These are phyloP conservation scores for Leishmania arabica DNA, from an alignment of 208 protist genomes.

Conservation along the genomic window DNA sequence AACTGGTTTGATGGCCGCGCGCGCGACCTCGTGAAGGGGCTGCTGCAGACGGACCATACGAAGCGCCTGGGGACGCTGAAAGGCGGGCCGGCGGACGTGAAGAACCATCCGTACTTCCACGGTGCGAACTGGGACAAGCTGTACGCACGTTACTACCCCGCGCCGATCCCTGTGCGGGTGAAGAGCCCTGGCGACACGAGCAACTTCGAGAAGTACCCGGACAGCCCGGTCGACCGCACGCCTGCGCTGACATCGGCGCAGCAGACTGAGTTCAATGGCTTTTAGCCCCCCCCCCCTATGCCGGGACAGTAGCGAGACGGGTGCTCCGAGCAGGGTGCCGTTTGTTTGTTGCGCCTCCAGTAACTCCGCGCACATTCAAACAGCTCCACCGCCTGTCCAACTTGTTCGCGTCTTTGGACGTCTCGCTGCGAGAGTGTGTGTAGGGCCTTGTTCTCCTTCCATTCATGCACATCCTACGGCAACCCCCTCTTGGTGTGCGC, in stretches of 20 bases:
- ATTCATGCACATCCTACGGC: no score
- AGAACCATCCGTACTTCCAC: constrained; percentile 95
- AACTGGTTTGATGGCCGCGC: constrained; percentile 83
- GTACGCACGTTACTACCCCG: constrained; percentile 76
- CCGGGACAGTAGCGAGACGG: background rate
- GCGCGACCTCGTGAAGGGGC: constrained; percentile 80
- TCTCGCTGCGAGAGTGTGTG: background rate
- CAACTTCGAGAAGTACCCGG: constrained; percentile 90
- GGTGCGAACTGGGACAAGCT: constrained; percentile 94
- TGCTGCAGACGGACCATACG: constrained; percentile 89
- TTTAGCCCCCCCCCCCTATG: constrained; percentile 56
- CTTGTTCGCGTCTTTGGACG: background rate
- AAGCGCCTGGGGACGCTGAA: constrained; percentile 91
- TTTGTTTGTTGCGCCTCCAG: background rate
- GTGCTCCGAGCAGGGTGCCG: background rate
- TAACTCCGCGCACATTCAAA: background rate
- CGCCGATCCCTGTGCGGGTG: constrained; percentile 82
- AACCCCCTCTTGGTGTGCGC: background rate
- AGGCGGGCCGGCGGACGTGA: constrained; percentile 92
- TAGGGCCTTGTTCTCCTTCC: background rate
- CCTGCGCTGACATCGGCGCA: constrained; percentile 68
- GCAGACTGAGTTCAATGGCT: constrained; percentile 85
- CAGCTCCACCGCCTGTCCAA: background rate
- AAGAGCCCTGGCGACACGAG: constrained; percentile 82
- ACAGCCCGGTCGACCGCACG: constrained; percentile 70